Evolutionary conservation across 768 basidiomycete species (phyloP).

Genomic region (Xerocomellus chrysenteron): DNA sequence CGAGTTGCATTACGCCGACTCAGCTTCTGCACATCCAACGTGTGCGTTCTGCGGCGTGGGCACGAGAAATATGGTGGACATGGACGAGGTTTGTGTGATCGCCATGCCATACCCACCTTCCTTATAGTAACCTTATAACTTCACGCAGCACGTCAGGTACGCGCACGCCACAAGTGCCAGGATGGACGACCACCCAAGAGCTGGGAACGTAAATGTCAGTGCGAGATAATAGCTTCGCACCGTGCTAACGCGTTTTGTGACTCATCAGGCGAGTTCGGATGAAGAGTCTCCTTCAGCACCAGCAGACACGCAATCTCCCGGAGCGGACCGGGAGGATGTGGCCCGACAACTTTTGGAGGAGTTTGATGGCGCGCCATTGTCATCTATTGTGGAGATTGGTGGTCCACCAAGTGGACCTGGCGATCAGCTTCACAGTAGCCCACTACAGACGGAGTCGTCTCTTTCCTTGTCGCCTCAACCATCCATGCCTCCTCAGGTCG

Average conservation of each 20-base stretch:
- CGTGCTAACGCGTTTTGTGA: conserved; percentile 3
- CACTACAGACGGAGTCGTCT: background rate
- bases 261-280: conserved; percentile 1
- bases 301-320: background rate
- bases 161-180: conserved; percentile 10
- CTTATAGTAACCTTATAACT: background rate
- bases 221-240: background rate
- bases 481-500: background rate
- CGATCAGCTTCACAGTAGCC: background rate
- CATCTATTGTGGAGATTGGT: background rate
- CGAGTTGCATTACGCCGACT: conserved; percentile 24
- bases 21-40: conserved; percentile 17
- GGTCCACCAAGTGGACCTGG: background rate
- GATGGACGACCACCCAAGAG: background rate
- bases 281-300: background rate
- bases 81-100: conserved; percentile 22
- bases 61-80: conserved; percentile 9
- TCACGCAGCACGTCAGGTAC: conserved; percentile 20
- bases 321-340: background rate
- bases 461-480: background rate
- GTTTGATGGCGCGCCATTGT: background rate
- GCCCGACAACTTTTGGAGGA: background rate
- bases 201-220: conserved; percentile 5
- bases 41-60: conserved; percentile 22
- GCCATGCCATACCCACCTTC: background rate